Conservation (phyloP, 140 eudicot genomes). For the Senecio squalidus region DNA sequence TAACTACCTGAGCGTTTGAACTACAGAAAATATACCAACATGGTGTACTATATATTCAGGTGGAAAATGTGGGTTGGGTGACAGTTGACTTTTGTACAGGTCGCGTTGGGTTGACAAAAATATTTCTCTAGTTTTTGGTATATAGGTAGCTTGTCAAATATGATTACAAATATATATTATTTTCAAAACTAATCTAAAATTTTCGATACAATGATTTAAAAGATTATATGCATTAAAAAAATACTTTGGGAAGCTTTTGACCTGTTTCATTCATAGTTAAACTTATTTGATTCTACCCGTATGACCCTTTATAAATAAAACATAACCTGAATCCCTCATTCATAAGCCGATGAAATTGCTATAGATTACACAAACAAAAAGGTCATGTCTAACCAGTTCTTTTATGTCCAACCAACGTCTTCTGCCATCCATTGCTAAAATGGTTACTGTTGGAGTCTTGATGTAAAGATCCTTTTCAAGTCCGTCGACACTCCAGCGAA, state of each 20-base stretch:
- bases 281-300: neutral
- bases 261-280: neutral
- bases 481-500: slow-evolving; percentile 69
- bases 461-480: slow-evolving; percentile 91
- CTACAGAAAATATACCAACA: neutral
- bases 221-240: neutral
- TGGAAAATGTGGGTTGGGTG: too few species aligned
- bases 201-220: neutral
- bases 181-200: too few species aligned
- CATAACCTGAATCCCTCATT: neutral
- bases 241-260: neutral
- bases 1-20: neutral
- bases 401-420: slow-evolving; percentile 95
- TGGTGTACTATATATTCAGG: neutral
- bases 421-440: slow-evolving; percentile 98
- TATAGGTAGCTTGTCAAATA: too few species aligned
- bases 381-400: slow-evolving; percentile 60
- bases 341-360: too few species aligned
- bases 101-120: too few species aligned
- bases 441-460: slow-evolving; percentile 65
- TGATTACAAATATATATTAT: neutral
- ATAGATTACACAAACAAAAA: slow-evolving; percentile 1
- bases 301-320: too few species aligned
- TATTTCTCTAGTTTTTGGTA: too few species aligned
- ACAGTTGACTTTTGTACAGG: too few species aligned